Evolutionary conservation across 2,329 filamentous ascomycete species (phyloP).

Genomic region (Xylaria sp.): DNA sequence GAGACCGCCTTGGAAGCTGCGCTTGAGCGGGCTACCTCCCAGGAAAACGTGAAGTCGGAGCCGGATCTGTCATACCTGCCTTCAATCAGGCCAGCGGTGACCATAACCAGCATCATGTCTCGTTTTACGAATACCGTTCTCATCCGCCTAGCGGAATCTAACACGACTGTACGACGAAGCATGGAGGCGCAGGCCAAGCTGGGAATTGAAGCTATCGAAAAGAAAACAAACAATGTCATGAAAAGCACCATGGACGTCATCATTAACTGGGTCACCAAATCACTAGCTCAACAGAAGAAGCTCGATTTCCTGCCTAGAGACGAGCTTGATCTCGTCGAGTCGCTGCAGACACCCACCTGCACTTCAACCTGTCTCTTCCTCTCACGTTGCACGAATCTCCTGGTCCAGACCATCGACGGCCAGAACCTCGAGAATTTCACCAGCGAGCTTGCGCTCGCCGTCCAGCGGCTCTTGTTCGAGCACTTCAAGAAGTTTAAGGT

Average conservation of each 20-base stretch:
- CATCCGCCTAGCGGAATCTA: conserved; percentile 85
- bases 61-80: conserved; percentile 87
- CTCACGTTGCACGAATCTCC: conserved; percentile 65
- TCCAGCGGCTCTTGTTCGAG: conserved; percentile 81
- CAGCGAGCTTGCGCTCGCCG: conserved; percentile 79
- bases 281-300: conserved; percentile 80
- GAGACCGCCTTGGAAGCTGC: conserved; percentile 73
- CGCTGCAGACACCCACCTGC: conserved; percentile 86
- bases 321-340: conserved; percentile 69
- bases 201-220: conserved; percentile 79
- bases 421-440: conserved; percentile 83
- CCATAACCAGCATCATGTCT: conserved; percentile 90
- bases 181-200: conserved; percentile 83
- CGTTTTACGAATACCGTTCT: conserved; percentile 90
- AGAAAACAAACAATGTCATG: conserved; percentile 72
- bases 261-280: conserved; percentile 75
- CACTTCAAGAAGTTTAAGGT: conserved; percentile 96
- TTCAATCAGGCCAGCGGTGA: conserved; percentile 79
- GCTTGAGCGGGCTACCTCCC: conserved; percentile 72
- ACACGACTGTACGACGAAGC: conserved; percentile 85
- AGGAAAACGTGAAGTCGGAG: conserved; percentile 81
- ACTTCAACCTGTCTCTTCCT: conserved; percentile 82
- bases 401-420: conserved; percentile 75
- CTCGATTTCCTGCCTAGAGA: conserved; percentile 90
- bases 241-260: conserved; percentile 68